These are phyloP conservation scores for Elsinoe perseae DNA, from an alignment of 2,329 filamentous ascomycete genomes.

Conservation along the genomic window DNA sequence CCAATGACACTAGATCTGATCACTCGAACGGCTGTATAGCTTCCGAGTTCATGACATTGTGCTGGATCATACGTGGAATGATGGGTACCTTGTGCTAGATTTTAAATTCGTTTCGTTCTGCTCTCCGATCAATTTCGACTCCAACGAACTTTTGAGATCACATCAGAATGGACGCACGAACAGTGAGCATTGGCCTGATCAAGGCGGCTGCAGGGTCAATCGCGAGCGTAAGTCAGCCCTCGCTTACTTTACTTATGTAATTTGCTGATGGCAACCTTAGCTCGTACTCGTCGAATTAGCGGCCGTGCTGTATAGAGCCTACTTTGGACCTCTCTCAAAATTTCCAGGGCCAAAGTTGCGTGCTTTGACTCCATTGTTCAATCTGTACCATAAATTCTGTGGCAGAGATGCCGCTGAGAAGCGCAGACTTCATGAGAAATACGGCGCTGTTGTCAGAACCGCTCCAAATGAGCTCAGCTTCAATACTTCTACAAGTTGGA, in stretches of 20 bases:
- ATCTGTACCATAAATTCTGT: slow-evolving; percentile 3
- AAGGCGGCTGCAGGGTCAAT: not conserved
- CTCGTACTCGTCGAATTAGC: not conserved
- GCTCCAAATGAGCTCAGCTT: slow-evolving; percentile 44
- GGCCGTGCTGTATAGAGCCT: slow-evolving; percentile 32
- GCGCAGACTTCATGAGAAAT: slow-evolving; percentile 31
- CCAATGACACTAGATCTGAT: not conserved
- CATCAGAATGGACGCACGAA: not conserved
- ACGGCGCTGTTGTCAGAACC: slow-evolving; percentile 42
- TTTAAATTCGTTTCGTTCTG: not conserved
- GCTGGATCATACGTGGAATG: not conserved
- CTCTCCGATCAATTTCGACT: not conserved
- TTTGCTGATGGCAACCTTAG: not conserved
- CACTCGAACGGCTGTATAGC: not conserved
- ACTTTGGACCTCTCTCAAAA: slow-evolving; percentile 37
- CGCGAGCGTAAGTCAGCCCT: slow-evolving; percentile 4
- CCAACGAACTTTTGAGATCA: not conserved
- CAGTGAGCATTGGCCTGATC: not conserved
- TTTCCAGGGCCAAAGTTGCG: slow-evolving; percentile 37
- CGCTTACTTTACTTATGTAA: not conserved
- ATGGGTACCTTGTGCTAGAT: not conserved
- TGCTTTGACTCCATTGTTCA: slow-evolving; percentile 18
- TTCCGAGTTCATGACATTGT: not conserved
- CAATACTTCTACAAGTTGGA: slow-evolving; percentile 33
- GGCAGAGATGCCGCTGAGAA: slow-evolving; percentile 18